Base-by-base conservation (phyloP, 306 rosid species). In the Vicia villosa region DNA sequence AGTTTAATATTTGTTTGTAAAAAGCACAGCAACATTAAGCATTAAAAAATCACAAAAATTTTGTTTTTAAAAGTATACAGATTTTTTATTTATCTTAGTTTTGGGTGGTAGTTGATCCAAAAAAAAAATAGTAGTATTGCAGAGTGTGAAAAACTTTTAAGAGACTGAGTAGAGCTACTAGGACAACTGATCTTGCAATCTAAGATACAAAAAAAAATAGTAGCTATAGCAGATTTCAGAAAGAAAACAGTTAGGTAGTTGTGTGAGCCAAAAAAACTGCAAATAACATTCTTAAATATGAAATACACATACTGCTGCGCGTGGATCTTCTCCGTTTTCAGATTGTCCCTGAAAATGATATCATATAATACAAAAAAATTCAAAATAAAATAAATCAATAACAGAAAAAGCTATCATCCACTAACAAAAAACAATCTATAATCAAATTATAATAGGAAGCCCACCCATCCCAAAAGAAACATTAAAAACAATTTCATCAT, bases 301-400 rank as follows among this genome's bases (percentile, higher is more conserved):
- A 68, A 52, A 57, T 65, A 58, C 68, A 80, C 90, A 70, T 87
- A 94, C 99, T 88, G 89, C 86, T 67, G 89, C 91, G 77, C 87
- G 26, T 19, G 91, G 91, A 15, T 81, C 78, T 84, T 75, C 70
- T 62, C 99, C 97, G 45, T 81, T 38, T 41, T 81, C 84, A 0
- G 92, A 15, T 8, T 87, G 66, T 19, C 96, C 97, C 99, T 95
- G 89, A 81, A 81, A 83, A 60, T 56, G 52, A 59, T 52, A 51
- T 61, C 9, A 24, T 20, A 60, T 63, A 74, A 58, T 51, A 21
- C 57, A 56, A 71, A 49, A 15, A 15, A 30, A 63, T 8, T 26
- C 73, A 51, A 8, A 32, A 73, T 15, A 51, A 62, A 55, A 19
- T 20, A 79, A 32, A 32, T 32, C 37, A 32, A 32, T 32, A 32